Evolutionary conservation across 352 stramenopile genomes (phyloP).

Genomic region (Phytopythium chamaehyphon): DNA sequence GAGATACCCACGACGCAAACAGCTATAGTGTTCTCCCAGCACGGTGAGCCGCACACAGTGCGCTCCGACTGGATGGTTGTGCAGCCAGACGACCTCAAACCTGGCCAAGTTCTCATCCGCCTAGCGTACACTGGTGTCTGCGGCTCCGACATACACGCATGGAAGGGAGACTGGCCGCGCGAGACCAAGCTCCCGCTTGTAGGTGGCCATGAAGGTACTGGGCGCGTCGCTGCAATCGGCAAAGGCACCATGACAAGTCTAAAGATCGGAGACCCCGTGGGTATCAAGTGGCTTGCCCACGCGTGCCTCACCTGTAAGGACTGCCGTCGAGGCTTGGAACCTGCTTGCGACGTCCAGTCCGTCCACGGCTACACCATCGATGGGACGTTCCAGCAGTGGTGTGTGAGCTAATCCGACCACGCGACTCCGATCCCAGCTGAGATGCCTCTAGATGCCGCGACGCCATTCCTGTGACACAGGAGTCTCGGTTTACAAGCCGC

Average conservation of each 20-base stretch:
- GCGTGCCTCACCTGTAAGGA: slow-evolving; percentile 45
- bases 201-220: slow-evolving; percentile 47
- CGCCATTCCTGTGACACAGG: slow-evolving; percentile 79
- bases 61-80: slow-evolving; percentile 36
- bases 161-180: slow-evolving; percentile 21
- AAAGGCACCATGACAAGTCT: slow-evolving; percentile 28
- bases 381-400: slow-evolving; percentile 53
- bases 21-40: slow-evolving; percentile 31
- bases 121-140: slow-evolving; percentile 44
- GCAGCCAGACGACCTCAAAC: slow-evolving; percentile 29
- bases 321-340: slow-evolving; percentile 45
- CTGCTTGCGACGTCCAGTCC: slow-evolving; percentile 28
- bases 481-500: slow-evolving; percentile 79
- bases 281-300: slow-evolving; percentile 39
- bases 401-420: slow-evolving; percentile 64
- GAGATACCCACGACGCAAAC: slow-evolving; percentile 45
- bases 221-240: slow-evolving; percentile 39
- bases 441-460: slow-evolving; percentile 38
- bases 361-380: slow-evolving; percentile 32
- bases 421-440: slow-evolving; percentile 72
- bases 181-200: slow-evolving; percentile 35
- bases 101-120: slow-evolving; percentile 38
- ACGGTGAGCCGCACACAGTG: slow-evolving; percentile 31
- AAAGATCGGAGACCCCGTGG: slow-evolving; percentile 37
- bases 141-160: slow-evolving; percentile 39